These are phyloP conservation scores for Sporisorium sorghi DNA, from an alignment of 1,284 basidiomycete genomes.

Conservation along the genomic window DNA sequence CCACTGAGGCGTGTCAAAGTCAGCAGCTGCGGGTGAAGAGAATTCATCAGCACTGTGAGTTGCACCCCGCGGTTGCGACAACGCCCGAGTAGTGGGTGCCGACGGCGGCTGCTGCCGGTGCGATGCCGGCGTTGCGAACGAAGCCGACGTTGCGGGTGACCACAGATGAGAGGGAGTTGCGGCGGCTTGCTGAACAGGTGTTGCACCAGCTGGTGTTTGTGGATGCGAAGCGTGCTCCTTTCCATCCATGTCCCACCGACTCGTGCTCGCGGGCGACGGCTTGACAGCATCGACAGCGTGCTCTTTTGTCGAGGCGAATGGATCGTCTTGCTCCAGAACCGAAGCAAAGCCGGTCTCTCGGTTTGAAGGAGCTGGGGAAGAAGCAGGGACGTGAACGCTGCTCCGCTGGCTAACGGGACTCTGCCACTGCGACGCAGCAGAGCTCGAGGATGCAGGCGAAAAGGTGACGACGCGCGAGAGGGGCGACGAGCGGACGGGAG, in stretches of 20 bases:
- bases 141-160: constrained; percentile 28
- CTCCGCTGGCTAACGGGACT: constrained; percentile 19
- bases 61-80: background rate
- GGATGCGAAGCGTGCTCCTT: background rate
- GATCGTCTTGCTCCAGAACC: background rate
- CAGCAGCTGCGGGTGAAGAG: background rate
- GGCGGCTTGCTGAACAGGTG: background rate
- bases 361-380: background rate
- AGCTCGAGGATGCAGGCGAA: constrained; percentile 18
- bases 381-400: background rate
- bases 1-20: constrained; percentile 31
- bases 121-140: constrained; percentile 27
- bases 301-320: background rate
- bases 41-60: background rate
- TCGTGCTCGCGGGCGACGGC: background rate
- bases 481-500: constrained; percentile 30
- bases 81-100: background rate
- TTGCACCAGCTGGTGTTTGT: constrained; percentile 10
- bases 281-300: too few species aligned
- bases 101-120: constrained; percentile 6
- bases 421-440: constrained; percentile 19
- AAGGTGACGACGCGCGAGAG: constrained; percentile 35
- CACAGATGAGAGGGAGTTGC: constrained; percentile 18
- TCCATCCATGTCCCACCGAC: background rate
- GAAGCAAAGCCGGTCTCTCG: background rate